Base-by-base conservation (phyloP, 169 alveolate species). In the Babesia divergens region DNA sequence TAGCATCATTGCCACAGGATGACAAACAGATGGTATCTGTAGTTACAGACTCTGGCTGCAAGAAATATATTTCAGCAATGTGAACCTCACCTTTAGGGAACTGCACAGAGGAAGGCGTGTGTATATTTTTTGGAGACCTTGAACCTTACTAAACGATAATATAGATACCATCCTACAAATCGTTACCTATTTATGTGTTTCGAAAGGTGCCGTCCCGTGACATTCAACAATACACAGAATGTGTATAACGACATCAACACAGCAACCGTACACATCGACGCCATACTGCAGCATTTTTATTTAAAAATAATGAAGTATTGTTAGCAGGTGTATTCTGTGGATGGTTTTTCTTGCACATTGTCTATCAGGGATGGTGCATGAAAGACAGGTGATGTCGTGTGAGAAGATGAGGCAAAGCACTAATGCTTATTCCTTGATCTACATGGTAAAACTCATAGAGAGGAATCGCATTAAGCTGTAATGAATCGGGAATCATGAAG, bases 41-140 rank as follows among this genome's bases (percentile, higher is more conserved):
- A 22, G 68, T 68, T 7, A 65, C 67, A 0, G 86, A 77, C 65
- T 77, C 86, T 32, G 86, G 86, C 86, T 77, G 54, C 29, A 14
- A 3, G 42, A 3, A n/a, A 31, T 55, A 26, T 5, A 3, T 28
- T 4, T 22, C 14, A 6, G 0, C 16, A 22, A 16, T 29, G 2
- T n/a, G 28, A 16, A 1, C 32, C 0, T 47, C 47, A 77, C 86
- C 70, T 66, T 47, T 29, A 77, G 68, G 16, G 75, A 34, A 7
- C 65, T 72, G 55, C 86, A 77, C 18, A 40, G 56, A 8, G 76
- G 72, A n/a, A 77, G 31, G 7, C 56, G 53, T 34, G 75, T 65
- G 74, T 67, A 68, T 6, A 77, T 35, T 49, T 67, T 77, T 46
- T 62, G 72, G 11, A 62, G 6, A 11, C 56, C 72, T n/a, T 20